Evolutionary conservation across 768 basidiomycete species (phyloP), one percentile per base, ranked within the genome.

Genomic region (Mycena venus): DNA sequence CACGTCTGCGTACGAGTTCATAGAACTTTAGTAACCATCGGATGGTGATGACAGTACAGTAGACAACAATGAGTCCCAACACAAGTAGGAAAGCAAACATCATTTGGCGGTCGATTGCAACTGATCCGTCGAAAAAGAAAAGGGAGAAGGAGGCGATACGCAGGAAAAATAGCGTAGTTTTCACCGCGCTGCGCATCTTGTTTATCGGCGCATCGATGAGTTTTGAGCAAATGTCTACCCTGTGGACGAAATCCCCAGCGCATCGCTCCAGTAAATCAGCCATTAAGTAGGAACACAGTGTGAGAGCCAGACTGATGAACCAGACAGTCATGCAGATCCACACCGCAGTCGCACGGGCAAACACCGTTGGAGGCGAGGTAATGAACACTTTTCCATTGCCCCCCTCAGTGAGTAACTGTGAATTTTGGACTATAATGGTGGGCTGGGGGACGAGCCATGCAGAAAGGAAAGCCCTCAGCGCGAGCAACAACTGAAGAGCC

Each of bases 401-500:
- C 6, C 21, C 7, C 14, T 21, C 23, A 2, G 27, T 40, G 25
- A 62, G 38, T 23, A 44, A 40, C 7, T 62, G 36, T 2, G 60
- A 62, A 11, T 44, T 62, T 12, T 62, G 60, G 8, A 15, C 27
- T 2, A 53, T 36, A 21, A 66, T 58, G 14, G 25, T 47, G 4
- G 78, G 29, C 47, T 77, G 74, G 9, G 75, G 77, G 21, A 58
- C 58, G 6, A 80, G 68, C 67, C 49, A 75, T 75, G 67, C 78
- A 79, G 58, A 68, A 49, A 81, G 53, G 61, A 81, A 80, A 15
- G 78, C 77, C 15, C 79, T 80, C 34, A 80, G 31, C 15, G 47
- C 72, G 15, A 77, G 77, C 2, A 79, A 78, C 47, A 79, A 80
- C 14, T 79, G 68, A 63, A 78, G 77, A 9, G 79, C 68, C 79